These are phyloP conservation scores for Cyberlindnera saturnus DNA, from an alignment of 805 yeast genomes.

Conservation along the genomic window DNA sequence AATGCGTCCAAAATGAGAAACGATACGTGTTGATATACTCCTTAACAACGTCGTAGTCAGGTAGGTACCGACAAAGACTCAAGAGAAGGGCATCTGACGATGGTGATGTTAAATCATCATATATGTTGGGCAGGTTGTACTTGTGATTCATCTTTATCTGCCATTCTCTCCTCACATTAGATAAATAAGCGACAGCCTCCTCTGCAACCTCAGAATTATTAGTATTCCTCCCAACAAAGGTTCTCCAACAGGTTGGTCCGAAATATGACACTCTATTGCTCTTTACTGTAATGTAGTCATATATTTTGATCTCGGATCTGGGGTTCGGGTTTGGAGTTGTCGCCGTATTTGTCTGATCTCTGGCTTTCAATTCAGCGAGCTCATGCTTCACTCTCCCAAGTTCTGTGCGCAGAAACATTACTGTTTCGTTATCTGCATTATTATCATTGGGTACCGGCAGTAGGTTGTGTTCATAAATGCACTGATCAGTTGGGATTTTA, in stretches of 20 bases:
- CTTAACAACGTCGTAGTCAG: conserved; percentile 12
- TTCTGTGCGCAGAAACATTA: conserved; percentile 13
- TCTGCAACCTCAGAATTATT: conserved; percentile 6
- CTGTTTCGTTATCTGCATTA: conserved; percentile 7
- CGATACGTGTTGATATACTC: conserved; percentile 12
- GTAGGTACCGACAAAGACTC: conserved; percentile 13
- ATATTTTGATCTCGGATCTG: too few species aligned
- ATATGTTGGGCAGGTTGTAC: conserved; percentile 4
- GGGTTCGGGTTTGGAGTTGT: too few species aligned
- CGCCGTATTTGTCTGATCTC: too few species aligned
- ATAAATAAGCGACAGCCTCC: conserved; percentile 8
- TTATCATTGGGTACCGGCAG: conserved; percentile 21
- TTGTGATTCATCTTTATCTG: conserved; percentile 10
- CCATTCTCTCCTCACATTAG: conserved; percentile 20
- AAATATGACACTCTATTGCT: conserved; percentile 9
- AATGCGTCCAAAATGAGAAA: conserved; percentile 12
- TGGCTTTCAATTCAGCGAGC: conserved; percentile 7
- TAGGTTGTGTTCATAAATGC: conserved; percentile 24
- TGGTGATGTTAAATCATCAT: conserved; percentile 5
- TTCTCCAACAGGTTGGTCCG: conserved; percentile 21
- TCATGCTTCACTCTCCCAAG: conserved; percentile 14
- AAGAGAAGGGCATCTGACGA: conserved; percentile 10
- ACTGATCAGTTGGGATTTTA: conserved; percentile 17
- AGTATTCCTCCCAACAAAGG: conserved; percentile 5
- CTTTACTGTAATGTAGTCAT: background rate